These are phyloP conservation scores for Coelastrella sp. DNA, from an alignment of 139 green algal genomes.

Conservation along the genomic window DNA sequence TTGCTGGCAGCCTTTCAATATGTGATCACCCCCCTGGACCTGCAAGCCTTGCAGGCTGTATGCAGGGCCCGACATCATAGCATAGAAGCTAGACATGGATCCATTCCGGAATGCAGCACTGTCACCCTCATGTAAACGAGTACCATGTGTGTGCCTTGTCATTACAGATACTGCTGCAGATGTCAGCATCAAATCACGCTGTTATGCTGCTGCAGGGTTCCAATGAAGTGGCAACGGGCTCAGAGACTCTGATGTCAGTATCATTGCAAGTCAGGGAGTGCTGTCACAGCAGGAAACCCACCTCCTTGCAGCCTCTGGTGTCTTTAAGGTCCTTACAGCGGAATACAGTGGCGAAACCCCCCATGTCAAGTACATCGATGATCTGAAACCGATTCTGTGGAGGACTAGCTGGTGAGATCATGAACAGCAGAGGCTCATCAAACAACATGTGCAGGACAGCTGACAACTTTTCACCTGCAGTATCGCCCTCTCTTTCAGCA, in stretches of 20 bases:
- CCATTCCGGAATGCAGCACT: too few relatives aligned
- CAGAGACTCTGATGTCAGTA: too few relatives aligned
- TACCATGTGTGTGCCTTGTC: too few relatives aligned
- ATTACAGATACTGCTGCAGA: too few relatives aligned
- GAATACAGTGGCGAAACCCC: conserved; percentile 28
- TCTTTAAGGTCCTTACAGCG: background rate
- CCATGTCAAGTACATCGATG: conserved; percentile 1
- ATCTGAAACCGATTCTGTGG: conserved; percentile 13
- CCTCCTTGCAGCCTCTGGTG: background rate
- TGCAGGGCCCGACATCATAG: too few relatives aligned
- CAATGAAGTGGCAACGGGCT: too few relatives aligned
- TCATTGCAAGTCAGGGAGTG: too few relatives aligned
- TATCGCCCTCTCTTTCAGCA: background rate
- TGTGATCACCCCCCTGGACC: background rate
- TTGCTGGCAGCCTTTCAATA: background rate
- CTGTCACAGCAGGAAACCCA: background rate
- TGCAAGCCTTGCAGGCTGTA: background rate
- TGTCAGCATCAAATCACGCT: too few relatives aligned
- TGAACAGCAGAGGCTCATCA: background rate
- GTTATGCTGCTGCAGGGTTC: too few relatives aligned
- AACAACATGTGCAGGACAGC: background rate
- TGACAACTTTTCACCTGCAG: background rate
- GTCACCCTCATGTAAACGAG: too few relatives aligned
- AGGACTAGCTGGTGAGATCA: background rate
- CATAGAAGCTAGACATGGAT: too few relatives aligned